These are phyloP conservation scores for Colletotrichum caudatum DNA, from an alignment of 2,329 filamentous ascomycete genomes.

Conservation along the genomic window DNA sequence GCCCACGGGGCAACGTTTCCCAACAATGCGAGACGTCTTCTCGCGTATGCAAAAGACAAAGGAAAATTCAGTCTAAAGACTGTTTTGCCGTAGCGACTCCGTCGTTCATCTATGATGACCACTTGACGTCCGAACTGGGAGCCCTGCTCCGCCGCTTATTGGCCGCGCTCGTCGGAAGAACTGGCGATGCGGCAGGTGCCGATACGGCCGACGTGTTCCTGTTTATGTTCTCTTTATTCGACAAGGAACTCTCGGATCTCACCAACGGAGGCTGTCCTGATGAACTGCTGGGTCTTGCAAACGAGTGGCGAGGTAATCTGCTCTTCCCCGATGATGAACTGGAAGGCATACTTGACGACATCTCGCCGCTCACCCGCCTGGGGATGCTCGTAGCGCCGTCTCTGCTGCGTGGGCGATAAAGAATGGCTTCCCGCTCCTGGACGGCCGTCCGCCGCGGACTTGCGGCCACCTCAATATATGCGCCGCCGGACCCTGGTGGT, in stretches of 20 bases:
- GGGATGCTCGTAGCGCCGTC: slow-evolving; percentile 58
- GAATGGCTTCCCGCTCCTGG: slow-evolving; percentile 56
- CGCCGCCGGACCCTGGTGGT: slow-evolving; percentile 50
- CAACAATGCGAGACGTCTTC: slow-evolving; percentile 9
- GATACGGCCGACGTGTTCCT: slow-evolving; percentile 40
- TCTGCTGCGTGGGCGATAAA: slow-evolving; percentile 58
- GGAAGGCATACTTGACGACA: slow-evolving; percentile 39
- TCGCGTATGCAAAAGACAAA: slow-evolving; percentile 36
- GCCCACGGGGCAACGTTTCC: slow-evolving; percentile 5
- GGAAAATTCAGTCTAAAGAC: slow-evolving; percentile 6
- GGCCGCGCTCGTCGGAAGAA: slow-evolving; percentile 30
- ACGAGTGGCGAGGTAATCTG: slow-evolving; percentile 54
- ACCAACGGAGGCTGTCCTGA: slow-evolving; percentile 47
- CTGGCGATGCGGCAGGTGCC: slow-evolving; percentile 37
- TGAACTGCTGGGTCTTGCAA: slow-evolving; percentile 43
- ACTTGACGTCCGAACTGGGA: slow-evolving; percentile 43
- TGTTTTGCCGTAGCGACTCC: not conserved
- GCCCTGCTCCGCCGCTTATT: slow-evolving; percentile 41
- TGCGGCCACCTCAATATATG: slow-evolving; percentile 66
- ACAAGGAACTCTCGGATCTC: slow-evolving; percentile 55
- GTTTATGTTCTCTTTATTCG: slow-evolving; percentile 55
- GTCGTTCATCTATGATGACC: slow-evolving; percentile 29
- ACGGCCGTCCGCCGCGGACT: slow-evolving; percentile 55
- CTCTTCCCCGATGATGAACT: slow-evolving; percentile 49
- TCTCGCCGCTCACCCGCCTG: slow-evolving; percentile 58